Percentiles rank a stretch among this genome's conserved stretches.
These are phyloP conservation scores for Xylaria sp. DNA, from an alignment of 2,329 filamentous ascomycete species.

Conservation along the genomic window DNA sequence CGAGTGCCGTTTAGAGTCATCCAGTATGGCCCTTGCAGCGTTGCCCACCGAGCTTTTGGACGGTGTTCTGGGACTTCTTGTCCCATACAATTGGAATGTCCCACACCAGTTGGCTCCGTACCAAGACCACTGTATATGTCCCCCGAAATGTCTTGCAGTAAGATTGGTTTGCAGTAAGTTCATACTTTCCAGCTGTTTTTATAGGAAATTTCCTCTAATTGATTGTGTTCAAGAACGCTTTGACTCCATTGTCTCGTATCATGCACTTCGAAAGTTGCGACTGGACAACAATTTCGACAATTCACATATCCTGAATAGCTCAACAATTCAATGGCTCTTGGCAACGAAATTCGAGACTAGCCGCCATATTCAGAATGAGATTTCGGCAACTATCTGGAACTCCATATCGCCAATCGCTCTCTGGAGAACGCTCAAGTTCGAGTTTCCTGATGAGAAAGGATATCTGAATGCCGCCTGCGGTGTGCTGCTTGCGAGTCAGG, in stretches of 20 bases:
- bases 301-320: neutral
- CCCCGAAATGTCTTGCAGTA: neutral
- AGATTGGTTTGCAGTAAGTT: neutral
- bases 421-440: neutral
- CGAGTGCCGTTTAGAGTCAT: no score
- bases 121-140: no score
- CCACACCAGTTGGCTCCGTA: no score
- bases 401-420: neutral
- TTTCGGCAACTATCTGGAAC: neutral
- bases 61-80: neutral
- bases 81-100: neutral
- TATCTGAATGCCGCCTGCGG: neutral
- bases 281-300: neutral
- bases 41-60: neutral
- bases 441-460: neutral
- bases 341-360: neutral
- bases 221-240: neutral
- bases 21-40: neutral
- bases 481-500: neutral
- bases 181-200: neutral
- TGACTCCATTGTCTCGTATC: neutral
- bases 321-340: neutral
- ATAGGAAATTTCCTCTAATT: neutral
- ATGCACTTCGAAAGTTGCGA: neutral
- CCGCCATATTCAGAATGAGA: neutral